A percentile compares a stretch with the other conserved stretches of the same genome.
phyloP scores from a whole-genome alignment of 768 basidiomycete genomes.

The Boletus rubescentipes region DNA sequence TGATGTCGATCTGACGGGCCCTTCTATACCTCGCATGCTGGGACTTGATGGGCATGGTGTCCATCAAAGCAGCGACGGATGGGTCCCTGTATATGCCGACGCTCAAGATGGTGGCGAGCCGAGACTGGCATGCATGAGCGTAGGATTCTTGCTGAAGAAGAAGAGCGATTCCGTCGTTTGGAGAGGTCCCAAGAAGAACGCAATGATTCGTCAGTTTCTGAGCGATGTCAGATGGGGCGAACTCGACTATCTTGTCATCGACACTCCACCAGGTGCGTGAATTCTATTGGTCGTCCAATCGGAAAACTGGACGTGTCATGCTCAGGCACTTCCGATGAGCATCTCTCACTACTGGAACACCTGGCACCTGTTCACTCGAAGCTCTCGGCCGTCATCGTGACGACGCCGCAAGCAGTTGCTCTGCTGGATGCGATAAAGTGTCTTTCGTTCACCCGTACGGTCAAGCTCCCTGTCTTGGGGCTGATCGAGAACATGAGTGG shows the following conservation, averaged over 20 bases:
- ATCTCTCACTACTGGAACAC: slow-evolving; percentile 92
- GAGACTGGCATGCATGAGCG: slow-evolving; percentile 91
- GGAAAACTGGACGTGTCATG: slow-evolving; percentile 6
- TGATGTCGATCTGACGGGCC: slow-evolving; percentile 92
- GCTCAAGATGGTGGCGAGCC: slow-evolving; percentile 47
- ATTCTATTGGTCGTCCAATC: slow-evolving; percentile 1
- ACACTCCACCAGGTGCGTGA: slow-evolving; percentile 90
- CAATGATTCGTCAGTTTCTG: slow-evolving; percentile 95
- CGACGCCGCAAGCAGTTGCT: slow-evolving; percentile 96
- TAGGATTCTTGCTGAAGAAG: slow-evolving; percentile 90
- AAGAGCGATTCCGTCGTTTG: slow-evolving; percentile 94
- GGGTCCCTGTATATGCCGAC: slow-evolving; percentile 98
- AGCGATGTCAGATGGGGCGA: slow-evolving; percentile 95
- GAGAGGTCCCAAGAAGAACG: slow-evolving; percentile 98
- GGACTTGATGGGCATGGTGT: slow-evolving; percentile 85
- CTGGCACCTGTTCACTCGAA: slow-evolving; percentile 79
- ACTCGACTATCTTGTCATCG: slow-evolving; percentile 88
- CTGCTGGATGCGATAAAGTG: slow-evolving; percentile 95
- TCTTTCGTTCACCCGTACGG: slow-evolving; percentile 89
- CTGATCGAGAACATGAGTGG: slow-evolving; percentile 99
- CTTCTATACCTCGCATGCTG: slow-evolving; percentile 94
- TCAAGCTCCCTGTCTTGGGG: slow-evolving; percentile 84
- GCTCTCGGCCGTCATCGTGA: slow-evolving; percentile 86
- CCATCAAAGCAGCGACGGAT: slow-evolving; percentile 92
- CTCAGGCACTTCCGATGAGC: slow-evolving; percentile 97